phyloP scores from a whole-genome alignment of 2,329 filamentous ascomycete species.

The Elsinoe australis region DNA sequence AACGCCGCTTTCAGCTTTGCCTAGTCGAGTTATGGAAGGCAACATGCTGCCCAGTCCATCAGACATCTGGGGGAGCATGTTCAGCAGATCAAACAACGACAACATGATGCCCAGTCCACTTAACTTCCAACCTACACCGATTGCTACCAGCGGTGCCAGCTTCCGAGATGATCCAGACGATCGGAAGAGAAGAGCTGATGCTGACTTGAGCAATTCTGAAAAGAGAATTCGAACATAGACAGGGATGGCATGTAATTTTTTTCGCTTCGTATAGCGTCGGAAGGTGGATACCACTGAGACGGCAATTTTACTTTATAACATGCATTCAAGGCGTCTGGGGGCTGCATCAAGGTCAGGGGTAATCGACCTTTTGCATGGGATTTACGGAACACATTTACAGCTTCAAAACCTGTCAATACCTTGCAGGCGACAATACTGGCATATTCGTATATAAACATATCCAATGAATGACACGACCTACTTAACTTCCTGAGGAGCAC shows the following conservation, averaged over 20 bases:
- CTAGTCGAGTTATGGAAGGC: constrained; percentile 81
- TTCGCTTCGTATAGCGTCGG: neutral
- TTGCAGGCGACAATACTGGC: constrained; percentile 1
- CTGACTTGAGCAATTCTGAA: constrained; percentile 22
- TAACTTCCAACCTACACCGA: constrained; percentile 75
- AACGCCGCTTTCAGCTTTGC: constrained; percentile 88
- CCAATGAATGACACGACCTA: neutral
- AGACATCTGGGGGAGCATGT: constrained; percentile 78
- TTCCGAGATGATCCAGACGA: constrained; percentile 31
- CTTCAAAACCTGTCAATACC: neutral
- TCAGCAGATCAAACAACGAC: constrained; percentile 50
- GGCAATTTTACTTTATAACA: no score
- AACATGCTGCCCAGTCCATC: constrained; percentile 82
- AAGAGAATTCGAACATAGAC: constrained; percentile 23
- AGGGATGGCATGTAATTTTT: neutral
- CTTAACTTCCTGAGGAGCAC: no score
- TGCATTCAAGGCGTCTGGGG: neutral
- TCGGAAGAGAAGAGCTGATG: constrained; percentile 25
- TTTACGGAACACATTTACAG: neutral
- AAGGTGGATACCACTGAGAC: neutral
- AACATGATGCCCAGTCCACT: constrained; percentile 88
- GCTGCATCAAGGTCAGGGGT: constrained; percentile 2
- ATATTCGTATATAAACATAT: neutral
- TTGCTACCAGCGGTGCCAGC: constrained; percentile 31
- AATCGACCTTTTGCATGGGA: neutral